Evolutionary conservation across 257 asterid species (phyloP).

Genomic region (Salvia splendens): DNA sequence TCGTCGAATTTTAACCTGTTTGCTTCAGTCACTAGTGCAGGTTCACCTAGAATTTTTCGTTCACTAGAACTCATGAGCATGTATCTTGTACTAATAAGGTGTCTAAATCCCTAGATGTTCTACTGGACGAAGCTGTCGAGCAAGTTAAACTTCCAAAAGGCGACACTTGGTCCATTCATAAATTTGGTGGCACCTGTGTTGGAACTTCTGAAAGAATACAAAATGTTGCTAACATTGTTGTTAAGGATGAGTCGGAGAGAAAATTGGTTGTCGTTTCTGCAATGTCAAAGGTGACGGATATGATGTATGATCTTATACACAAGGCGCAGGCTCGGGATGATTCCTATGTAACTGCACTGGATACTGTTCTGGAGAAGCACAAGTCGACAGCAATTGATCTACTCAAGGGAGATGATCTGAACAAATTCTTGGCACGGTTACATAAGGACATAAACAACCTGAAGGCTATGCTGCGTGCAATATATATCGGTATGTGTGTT

Average conservation of each 20-base stretch:
- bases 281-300: constrained; percentile 96
- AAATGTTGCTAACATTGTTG: constrained; percentile 80
- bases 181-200: constrained; percentile 94
- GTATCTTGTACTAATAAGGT: constrained; percentile 15
- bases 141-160: constrained; percentile 70
- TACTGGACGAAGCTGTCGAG: constrained; percentile 57
- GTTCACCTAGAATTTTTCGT: constrained; percentile 30
- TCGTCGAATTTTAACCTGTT: constrained; percentile 37
- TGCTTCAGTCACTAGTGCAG: constrained; percentile 74
- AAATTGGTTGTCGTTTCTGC: constrained; percentile 93
- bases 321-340: constrained; percentile 84
- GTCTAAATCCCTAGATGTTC: constrained; percentile 39
- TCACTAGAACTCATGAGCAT: background rate
- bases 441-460: constrained; percentile 76
- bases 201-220: constrained; percentile 83
- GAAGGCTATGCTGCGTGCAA: constrained; percentile 91
- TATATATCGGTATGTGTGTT: constrained; percentile 67
- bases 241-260: constrained; percentile 68
- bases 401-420: constrained; percentile 73
- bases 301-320: constrained; percentile 90
- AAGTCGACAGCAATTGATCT: constrained; percentile 74
- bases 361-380: constrained; percentile 83
- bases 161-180: constrained; percentile 86
- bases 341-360: constrained; percentile 62
- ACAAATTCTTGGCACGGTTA: constrained; percentile 61